Base-by-base conservation (phyloP, 176 grass and related monocot genomes). In the Musa acuminata region DNA sequence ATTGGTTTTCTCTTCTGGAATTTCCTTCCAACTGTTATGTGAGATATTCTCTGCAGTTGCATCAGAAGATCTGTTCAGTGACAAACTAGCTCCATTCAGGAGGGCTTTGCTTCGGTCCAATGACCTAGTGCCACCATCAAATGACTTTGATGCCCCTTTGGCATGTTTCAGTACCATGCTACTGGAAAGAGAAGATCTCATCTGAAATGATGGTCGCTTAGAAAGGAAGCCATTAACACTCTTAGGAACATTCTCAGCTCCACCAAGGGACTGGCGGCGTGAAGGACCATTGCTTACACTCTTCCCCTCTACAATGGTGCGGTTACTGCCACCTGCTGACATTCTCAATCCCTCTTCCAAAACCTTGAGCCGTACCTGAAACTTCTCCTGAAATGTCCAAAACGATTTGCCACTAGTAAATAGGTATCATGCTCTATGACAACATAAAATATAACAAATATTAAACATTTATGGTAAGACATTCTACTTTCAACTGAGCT, bases 71-170 rank as follows among this genome's bases (percentile, higher is more conserved):
- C 84, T 87, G 62, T 94, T 95, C 54, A 99, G 84, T 76, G 91
- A 83, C 83, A 84, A 74, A 74, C 79, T 58, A 11, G 72, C 35
- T 84, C 84, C 88, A 81, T 91, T 95, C 49, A 79, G 84, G 84
- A 79, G 74, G 55, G 84, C 69, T 67, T 94, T 98, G 25, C 86
- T 76, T 79, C 96, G 83, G 74, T 99, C 96, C 64, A 91, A 77
- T 59, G 86, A 94, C 77, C 91, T 91, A 63, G 96, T 89, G 65
- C 96, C 96, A 53, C 96, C 96, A 87, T 94, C 96, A 89, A 99
- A 99, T 67, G 96, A 99, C 82, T 91, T 99, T 13, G 96, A 99
- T 67, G 90, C 93, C 67, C 96, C 96, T 82, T 99, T 99, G 59
- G 91, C 91, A 26, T 95, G 88, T 69, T 99, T 99, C 62, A 99